Base-by-base conservation (phyloP, 2,329 filamentous ascomycete species). In the Sordariomycetes sp. region DNA sequence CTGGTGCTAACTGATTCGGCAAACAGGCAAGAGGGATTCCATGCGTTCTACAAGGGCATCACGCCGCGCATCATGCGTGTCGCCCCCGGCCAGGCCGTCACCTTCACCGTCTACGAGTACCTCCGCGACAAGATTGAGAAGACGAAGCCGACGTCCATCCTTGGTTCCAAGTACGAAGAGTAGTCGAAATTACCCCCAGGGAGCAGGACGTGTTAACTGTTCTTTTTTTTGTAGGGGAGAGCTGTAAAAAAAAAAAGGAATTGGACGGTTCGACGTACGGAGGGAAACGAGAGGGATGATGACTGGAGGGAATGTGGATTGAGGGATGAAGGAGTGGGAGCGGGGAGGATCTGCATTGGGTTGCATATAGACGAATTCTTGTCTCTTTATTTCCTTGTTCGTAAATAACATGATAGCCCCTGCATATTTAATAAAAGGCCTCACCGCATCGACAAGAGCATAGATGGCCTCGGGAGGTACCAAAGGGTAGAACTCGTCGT, bases 1-100 rank as follows among this genome's bases (percentile, higher is more conserved):
- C 22, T 12, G 8, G 45, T 50, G 20, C 45, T 50, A 24, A 50
- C 45, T 34, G 12, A 10, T 32, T 35, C 10, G 20, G n/a, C n/a
- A 45, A 52, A 42, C 68, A 89, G 87, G 66, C 89, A 95, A 75
- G 94, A 99, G 74, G 94, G 94, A 39, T 78, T 92, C 64, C 85
- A 90, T 65, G 94, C 94, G 53, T 99, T 99, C 74, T 99, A 96
- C 79, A 97, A 97, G 80, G 94, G 94, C 65, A 99, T 99, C 72
- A 99, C 94, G 53, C 94, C 94, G 7, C 83, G 94, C 65, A 88
- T 99, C 64, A 97, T 97, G 90, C 84, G 94, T 67, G 94, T 99
- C 57, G 94, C 94, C 28, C 94, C 94, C 8, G 94, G 94, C 53
- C 94, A 99, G 76, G 94, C 83, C 59, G 83, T 86, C 57, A 86